Evolutionary conservation across 257 asterid species (phyloP), one percentile per base, ranked within the genome.

Genomic region (Anisodus acutangulus): DNA sequence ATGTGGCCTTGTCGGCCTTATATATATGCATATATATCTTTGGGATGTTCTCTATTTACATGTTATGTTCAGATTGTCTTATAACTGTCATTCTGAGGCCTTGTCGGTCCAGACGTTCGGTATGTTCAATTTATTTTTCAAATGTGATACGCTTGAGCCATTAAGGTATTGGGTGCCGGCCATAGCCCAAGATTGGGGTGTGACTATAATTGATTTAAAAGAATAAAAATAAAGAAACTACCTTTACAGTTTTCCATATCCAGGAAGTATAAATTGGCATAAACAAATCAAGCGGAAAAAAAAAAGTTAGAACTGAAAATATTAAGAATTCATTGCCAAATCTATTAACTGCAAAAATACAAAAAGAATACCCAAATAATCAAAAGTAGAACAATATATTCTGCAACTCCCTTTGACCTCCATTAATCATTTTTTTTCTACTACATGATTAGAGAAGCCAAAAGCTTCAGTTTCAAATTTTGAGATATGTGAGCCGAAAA

Each of bases 351-450:
- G 22, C 62, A 79, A 78, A 17, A 74, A 74, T 71, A 41, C 81
- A 79, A 41, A 57, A 51, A 41, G 64, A 68, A 53, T 22, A 59
- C 67, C 41, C 6, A 70, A 43, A 68, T 35, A 37, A 57, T 51
- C 76, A 64, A 81, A 84, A 47, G 86, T 89, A 88, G 91, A 88
- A 90, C 87, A 81, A 80, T 76, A 59, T 78, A 86, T 88, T 90
- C 90, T 87, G 87, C 92, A 71, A 79, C 82, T 31, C 53, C 78
- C 66, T 0, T 11, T 17, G 45, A 57, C 53, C 2, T 9, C 51
- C 37, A 26, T 9, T 9, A 82, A 59, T 13, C 81, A 53, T 49
- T 47, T 55, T 31, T 43, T 58, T 43, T 57, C 22, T 57, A 58
- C 79, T 9, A 54, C 15, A 71, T 84, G 12, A 84, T 62, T 35